Conservation (phyloP, 768 basidiomycete species). For the Boletus rufocinnamomeus region DNA sequence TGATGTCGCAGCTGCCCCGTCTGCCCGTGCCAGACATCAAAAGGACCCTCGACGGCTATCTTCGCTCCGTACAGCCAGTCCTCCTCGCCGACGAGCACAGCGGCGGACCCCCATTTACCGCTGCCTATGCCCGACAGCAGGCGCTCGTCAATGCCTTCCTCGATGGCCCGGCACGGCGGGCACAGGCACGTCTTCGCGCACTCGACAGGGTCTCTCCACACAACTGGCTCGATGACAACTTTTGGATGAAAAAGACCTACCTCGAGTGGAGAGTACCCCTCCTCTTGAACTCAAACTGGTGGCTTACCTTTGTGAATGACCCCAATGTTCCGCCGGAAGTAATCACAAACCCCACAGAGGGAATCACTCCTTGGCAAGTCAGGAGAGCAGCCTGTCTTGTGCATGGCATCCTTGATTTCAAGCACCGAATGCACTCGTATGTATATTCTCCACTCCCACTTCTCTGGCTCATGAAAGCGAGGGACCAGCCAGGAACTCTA, state of each 20-base stretch:
- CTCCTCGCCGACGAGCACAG: conserved; percentile 71
- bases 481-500: conserved; percentile 61
- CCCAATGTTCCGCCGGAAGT: conserved; percentile 50
- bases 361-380: conserved; percentile 79
- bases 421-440: conserved; percentile 62
- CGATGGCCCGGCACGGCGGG: conserved; percentile 12
- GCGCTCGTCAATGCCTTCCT: conserved; percentile 23
- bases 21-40: conserved; percentile 82
- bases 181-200: conserved; percentile 46
- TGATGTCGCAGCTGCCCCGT: conserved; percentile 51
- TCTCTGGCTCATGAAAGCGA: conserved; percentile 11
- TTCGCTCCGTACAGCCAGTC: conserved; percentile 77
- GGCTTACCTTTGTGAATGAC: conserved; percentile 86
- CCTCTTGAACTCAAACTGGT: conserved; percentile 93
- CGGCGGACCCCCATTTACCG: conserved; percentile 50
- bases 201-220: conserved; percentile 80
- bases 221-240: conserved; percentile 94
- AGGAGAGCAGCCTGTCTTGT: conserved; percentile 82
- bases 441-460: conserved; percentile 25
- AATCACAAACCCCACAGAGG: conserved; percentile 28
- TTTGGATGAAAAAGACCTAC: conserved; percentile 89
- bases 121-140: conserved; percentile 23
- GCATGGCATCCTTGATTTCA: conserved; percentile 72
- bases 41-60: conserved; percentile 74
- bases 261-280: conserved; percentile 85